Conservation (phyloP, 2,329 filamentous ascomycete species). For the Diaporthe sp. region DNA sequence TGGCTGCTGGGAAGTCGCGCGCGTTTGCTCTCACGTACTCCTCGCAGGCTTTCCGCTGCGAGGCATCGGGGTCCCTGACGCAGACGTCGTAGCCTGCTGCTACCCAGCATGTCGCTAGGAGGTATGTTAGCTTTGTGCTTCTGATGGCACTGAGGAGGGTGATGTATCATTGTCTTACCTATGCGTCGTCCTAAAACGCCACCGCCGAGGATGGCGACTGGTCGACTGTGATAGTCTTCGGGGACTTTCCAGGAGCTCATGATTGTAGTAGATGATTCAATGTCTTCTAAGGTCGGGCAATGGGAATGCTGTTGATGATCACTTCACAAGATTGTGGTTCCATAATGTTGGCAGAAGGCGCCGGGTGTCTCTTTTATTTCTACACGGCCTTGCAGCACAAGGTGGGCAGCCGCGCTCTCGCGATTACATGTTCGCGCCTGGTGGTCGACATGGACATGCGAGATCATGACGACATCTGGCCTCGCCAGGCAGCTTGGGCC, state of each 20-base stretch:
- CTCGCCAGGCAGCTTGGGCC: not conserved
- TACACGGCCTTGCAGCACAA: not conserved
- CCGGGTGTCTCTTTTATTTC: not conserved
- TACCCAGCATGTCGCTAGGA: constrained; percentile 52
- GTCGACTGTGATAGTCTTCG: constrained; percentile 42
- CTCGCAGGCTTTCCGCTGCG: constrained; percentile 53
- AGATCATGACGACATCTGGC: not conserved
- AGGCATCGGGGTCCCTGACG: constrained; percentile 56
- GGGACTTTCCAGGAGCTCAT: constrained; percentile 21
- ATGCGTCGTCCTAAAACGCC: constrained; percentile 60
- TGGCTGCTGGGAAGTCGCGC: constrained; percentile 45
- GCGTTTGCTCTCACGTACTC: constrained; percentile 56
- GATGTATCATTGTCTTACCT: constrained; percentile 15
- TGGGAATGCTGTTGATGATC: not conserved
- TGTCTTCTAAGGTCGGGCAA: no score
- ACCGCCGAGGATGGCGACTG: constrained; percentile 56
- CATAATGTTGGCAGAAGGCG: not conserved
- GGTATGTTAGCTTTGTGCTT: not conserved
- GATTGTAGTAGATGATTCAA: not conserved
- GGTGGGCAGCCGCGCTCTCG: constrained; percentile 13
- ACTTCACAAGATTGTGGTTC: not conserved
- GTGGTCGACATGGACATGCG: not conserved
- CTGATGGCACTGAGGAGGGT: not conserved
- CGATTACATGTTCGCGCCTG: constrained; percentile 2
- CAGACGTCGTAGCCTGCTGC: constrained; percentile 58